Percentiles rank a stretch among this genome's conserved stretches.
These are phyloP conservation scores for Berberis thunbergii DNA, from an alignment of 164 flowering plant species.

Conservation along the genomic window DNA sequence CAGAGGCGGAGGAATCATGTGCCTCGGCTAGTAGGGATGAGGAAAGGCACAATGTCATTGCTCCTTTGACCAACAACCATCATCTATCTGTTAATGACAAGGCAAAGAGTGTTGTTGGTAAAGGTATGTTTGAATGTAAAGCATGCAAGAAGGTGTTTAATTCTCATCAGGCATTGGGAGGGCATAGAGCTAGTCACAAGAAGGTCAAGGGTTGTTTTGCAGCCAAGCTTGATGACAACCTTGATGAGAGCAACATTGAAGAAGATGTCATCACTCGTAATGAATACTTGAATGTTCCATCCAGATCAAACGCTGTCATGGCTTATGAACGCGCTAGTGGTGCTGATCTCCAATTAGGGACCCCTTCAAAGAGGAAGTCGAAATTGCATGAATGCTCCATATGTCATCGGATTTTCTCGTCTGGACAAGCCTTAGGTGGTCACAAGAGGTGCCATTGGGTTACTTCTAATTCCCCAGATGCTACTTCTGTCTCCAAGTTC, in stretches of 20 bases:
- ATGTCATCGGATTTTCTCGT: slow-evolving; percentile 69
- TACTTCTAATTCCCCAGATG: slow-evolving; percentile 42
- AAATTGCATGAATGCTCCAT: slow-evolving; percentile 87
- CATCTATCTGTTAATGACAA: slow-evolving; percentile 11
- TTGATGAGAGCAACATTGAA: slow-evolving; percentile 32
- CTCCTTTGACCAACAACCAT: background rate
- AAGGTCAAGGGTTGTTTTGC: slow-evolving; percentile 96
- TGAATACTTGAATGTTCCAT: slow-evolving; percentile 20
- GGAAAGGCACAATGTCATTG: slow-evolving; percentile 24
- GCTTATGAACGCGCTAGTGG: slow-evolving; percentile 18
- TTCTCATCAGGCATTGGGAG: slow-evolving; percentile 93
- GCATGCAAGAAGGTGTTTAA: slow-evolving; percentile 83
- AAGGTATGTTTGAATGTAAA: slow-evolving; percentile 80
- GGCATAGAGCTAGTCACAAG: slow-evolving; percentile 95
- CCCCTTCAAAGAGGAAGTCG: slow-evolving; percentile 41
- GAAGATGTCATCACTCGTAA: slow-evolving; percentile 53
- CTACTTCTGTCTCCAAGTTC: slow-evolving; percentile 27
- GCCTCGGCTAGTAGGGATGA: slow-evolving; percentile 82
- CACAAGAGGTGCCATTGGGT: slow-evolving; percentile 98
- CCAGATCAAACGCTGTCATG: slow-evolving; percentile 20
- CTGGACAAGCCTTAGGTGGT: slow-evolving; percentile 92
- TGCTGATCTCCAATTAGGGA: slow-evolving; percentile 1
- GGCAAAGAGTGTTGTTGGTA: slow-evolving; percentile 31
- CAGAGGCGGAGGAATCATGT: slow-evolving; percentile 62
- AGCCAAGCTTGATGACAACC: slow-evolving; percentile 37